Evolutionary conservation across 2,329 filamentous ascomycete genomes (phyloP).

Genomic region (Hawksworthiomyces lignivorus): DNA sequence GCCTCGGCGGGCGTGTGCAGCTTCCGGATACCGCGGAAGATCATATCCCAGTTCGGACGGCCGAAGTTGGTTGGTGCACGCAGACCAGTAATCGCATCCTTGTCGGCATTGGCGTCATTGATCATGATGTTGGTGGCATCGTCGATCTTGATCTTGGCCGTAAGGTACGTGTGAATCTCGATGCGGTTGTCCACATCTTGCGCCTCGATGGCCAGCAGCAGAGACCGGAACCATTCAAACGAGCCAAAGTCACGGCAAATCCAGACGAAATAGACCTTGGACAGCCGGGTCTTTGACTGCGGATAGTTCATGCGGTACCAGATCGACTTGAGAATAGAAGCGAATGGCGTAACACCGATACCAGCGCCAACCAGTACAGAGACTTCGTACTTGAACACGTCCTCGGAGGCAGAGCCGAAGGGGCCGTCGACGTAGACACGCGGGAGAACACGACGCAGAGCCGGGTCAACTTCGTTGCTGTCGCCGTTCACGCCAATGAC

Average conservation of each 20-base stretch:
- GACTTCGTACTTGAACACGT: conserved; percentile 84
- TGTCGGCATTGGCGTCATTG: conserved; percentile 77
- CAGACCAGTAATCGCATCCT: conserved; percentile 76
- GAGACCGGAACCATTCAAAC: conserved; percentile 82
- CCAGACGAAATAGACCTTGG: conserved; percentile 92
- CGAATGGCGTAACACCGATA: conserved; percentile 81
- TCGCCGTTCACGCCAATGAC: conserved; percentile 61
- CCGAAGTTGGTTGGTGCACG: conserved; percentile 80
- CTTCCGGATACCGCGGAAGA: conserved; percentile 76
- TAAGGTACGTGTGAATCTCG: conserved; percentile 84
- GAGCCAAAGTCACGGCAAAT: conserved; percentile 81
- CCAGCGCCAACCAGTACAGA: conserved; percentile 73
- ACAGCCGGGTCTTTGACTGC: conserved; percentile 67
- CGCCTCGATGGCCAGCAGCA: conserved; percentile 76
- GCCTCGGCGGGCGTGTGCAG: conserved; percentile 66
- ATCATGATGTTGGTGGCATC: conserved; percentile 91
- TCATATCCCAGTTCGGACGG: conserved; percentile 83
- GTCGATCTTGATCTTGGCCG: conserved; percentile 77
- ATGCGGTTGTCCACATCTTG: conserved; percentile 79
- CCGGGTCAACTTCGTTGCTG: conserved; percentile 56
- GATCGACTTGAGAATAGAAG: conserved; percentile 81
- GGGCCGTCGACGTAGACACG: conserved; percentile 78
- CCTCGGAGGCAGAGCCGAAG: conserved; percentile 78
- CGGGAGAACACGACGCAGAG: conserved; percentile 65
- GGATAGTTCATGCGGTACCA: conserved; percentile 92